Conservation (phyloP, 768 basidiomycete species). For the Collybiopsis confluens region DNA sequence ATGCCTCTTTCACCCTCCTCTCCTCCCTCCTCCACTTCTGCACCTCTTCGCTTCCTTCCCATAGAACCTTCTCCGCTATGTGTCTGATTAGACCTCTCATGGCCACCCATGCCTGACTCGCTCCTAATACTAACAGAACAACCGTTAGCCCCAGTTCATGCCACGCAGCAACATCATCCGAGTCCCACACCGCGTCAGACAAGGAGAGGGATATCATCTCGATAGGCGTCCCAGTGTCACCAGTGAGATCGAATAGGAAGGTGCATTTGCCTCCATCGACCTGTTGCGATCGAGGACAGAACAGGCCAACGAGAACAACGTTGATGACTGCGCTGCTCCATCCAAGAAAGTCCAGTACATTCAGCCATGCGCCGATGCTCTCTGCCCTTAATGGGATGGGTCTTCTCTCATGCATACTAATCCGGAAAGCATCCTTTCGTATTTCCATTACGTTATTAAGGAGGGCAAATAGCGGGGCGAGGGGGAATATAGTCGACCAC, state of each 20-base stretch:
- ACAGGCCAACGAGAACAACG: conserved; percentile 87
- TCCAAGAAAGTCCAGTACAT: conserved; percentile 79
- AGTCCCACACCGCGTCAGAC: neutral
- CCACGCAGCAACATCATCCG: conserved; percentile 29
- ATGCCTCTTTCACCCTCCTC: conserved; percentile 36
- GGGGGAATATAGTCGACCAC: conserved; percentile 93
- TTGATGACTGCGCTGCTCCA: conserved; percentile 90
- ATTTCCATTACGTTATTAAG: conserved; percentile 92
- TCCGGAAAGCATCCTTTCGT: conserved; percentile 93
- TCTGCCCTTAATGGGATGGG: conserved; percentile 87
- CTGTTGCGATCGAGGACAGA: conserved; percentile 43
- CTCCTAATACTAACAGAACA: conserved; percentile 68
- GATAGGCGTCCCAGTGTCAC: neutral
- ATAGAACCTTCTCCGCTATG: conserved; percentile 69
- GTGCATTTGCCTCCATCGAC: neutral
- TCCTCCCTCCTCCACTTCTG: conserved; percentile 53
- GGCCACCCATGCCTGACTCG: conserved; percentile 84
- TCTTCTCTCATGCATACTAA: conserved; percentile 77
- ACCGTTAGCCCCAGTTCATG: conserved; percentile 58
- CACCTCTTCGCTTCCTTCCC: conserved; percentile 71
- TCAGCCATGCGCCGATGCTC: conserved; percentile 93
- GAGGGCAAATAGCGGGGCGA: conserved; percentile 83
- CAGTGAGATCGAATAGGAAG: neutral
- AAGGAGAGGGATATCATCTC: neutral
- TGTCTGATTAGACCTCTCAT: conserved; percentile 60